Base-by-base conservation (phyloP, 768 basidiomycete species). In the Mycena galopus region DNA sequence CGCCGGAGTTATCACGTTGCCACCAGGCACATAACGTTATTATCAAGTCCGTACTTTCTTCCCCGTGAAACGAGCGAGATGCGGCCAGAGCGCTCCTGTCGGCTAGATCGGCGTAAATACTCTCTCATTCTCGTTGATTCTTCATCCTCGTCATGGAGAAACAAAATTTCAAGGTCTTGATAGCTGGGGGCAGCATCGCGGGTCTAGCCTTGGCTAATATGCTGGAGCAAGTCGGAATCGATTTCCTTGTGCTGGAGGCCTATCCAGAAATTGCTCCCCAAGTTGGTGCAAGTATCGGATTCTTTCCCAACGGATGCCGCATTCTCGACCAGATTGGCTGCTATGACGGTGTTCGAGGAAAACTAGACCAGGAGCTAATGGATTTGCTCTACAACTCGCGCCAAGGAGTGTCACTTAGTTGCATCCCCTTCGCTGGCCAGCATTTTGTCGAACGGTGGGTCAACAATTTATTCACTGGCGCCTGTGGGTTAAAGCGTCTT, bases 241-340 rank as follows among this genome's bases (percentile, higher is more conserved):
- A 67, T n/a, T 67, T 67, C 12, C 37, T 67, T 14, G 65, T 67
- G 30, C 65, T 67, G 25, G 65, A 67, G 19, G 65, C 32, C 10
- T 67, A 67, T 32, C 37, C 65, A 30, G 65, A 67, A 58, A 67
- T 67, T 44, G 65, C 65, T 16, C 65, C 65, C 35, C 65, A 67
- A 58, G 65, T 67, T n/a, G 65, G 65, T 21, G 65, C 65, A 27
- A 67, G 65, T 25, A 67, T 67, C 33, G 65, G 65, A 9, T 57
- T 67, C 65, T 67, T 67, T 11, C 65, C 65, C 37, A 67, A 67
- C 37, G 55, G 65, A 42, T 67, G 65, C 25, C 65, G 65, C 19
- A 59, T 67, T 21, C 61, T 63, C 8, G 61, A 63, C 61, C 61
- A 63, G 30, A 63, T 63, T 63, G 61, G 61, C 61, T 63, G 61